These are phyloP conservation scores for Achaetomiella virescens DNA, from an alignment of 495 filamentous ascomycete species.

Conservation along the genomic window DNA sequence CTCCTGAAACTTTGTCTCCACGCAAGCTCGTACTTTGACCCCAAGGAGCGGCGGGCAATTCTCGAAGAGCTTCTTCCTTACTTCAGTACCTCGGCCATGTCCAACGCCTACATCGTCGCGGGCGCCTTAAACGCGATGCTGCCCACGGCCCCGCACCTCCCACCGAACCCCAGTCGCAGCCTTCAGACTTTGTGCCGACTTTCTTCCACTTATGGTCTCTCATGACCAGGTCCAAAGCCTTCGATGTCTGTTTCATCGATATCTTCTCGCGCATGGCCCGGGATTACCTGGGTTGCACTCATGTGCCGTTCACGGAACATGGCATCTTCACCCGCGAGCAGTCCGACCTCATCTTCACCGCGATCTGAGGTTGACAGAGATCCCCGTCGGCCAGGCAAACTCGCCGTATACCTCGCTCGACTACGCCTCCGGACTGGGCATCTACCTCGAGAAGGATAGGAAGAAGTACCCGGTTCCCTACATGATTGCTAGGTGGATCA, in stretches of 20 bases:
- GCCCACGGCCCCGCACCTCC: conserved; percentile 76
- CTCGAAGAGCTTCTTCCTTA: conserved; percentile 93
- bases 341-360: conserved; percentile 86
- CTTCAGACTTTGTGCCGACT: conserved; percentile 77
- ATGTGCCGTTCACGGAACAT: conserved; percentile 78
- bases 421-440: conserved; percentile 69
- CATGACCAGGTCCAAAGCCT: conserved; percentile 79
- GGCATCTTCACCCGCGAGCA: conserved; percentile 92
- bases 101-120: conserved; percentile 81
- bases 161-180: conserved; percentile 63
- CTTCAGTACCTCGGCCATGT: conserved; percentile 86
- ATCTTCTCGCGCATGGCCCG: conserved; percentile 79
- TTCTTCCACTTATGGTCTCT: conserved; percentile 97
- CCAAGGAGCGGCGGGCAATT: conserved; percentile 75
- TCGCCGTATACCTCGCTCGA: conserved; percentile 90
- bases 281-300: conserved; percentile 65
- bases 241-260: conserved; percentile 84
- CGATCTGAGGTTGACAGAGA: conserved; percentile 86
- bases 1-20: conserved; percentile 85
- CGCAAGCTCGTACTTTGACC: conserved; percentile 87
- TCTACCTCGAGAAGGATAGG: conserved; percentile 83
- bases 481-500: conserved; percentile 90
- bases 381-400: conserved; percentile 91
- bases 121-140: conserved; percentile 80
- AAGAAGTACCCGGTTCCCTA: conserved; percentile 89